Percentiles rank a stretch among this genome's conserved stretches.
Evolutionary conservation across 2,329 filamentous ascomycete genomes (phyloP).

Genomic region (Fusarium buxicola): DNA sequence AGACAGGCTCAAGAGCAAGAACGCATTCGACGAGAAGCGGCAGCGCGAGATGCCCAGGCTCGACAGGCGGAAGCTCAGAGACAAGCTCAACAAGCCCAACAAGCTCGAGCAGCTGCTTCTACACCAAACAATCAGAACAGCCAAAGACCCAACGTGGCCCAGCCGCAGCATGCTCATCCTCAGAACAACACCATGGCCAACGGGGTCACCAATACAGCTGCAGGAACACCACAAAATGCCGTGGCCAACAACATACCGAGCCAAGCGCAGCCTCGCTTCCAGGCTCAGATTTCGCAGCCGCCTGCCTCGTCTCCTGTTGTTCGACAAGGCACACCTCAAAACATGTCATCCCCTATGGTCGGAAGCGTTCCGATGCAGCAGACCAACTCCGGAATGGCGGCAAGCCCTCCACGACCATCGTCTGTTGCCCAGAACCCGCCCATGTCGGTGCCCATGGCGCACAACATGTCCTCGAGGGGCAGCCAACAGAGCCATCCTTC

Average conservation of each 20-base stretch:
- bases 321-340: slow-evolving; percentile 72
- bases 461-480: slow-evolving; percentile 71
- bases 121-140: slow-evolving; percentile 48
- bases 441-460: slow-evolving; percentile 70
- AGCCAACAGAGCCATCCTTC: slow-evolving; percentile 75
- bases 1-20: slow-evolving; percentile 56
- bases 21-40: slow-evolving; percentile 53
- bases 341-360: slow-evolving; percentile 74
- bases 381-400: slow-evolving; percentile 75
- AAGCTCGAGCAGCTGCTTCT: slow-evolving; percentile 46
- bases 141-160: slow-evolving; percentile 42
- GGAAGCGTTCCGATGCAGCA: slow-evolving; percentile 72
- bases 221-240: slow-evolving; percentile 51
- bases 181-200: slow-evolving; percentile 53
- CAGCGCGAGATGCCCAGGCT: slow-evolving; percentile 51
- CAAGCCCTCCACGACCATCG: slow-evolving; percentile 73
- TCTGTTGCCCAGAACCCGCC: slow-evolving; percentile 72
- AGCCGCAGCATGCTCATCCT: slow-evolving; percentile 51
- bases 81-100: slow-evolving; percentile 40
- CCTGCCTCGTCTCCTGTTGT: slow-evolving; percentile 76
- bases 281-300: slow-evolving; percentile 69
- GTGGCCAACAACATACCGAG: slow-evolving; percentile 54
- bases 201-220: slow-evolving; percentile 55
- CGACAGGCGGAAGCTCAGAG: slow-evolving; percentile 53
- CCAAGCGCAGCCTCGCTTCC: slow-evolving; percentile 61